Conservation (phyloP, 805 yeast species). For the Blastobotrys attinorum region DNA sequence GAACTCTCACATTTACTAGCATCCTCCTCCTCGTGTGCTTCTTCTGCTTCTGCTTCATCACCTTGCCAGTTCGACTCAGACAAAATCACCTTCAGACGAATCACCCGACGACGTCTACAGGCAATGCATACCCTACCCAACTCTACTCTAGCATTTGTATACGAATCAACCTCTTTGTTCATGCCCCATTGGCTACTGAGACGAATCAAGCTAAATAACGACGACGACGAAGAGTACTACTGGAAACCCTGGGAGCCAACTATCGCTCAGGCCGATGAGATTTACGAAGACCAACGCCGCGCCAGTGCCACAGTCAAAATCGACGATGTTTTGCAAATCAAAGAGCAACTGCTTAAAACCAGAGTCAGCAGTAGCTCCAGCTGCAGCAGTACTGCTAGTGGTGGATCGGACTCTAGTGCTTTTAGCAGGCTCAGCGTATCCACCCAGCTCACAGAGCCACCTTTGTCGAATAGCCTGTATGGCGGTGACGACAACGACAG, state of each 20-base stretch:
- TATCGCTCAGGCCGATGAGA: slow-evolving; percentile 15
- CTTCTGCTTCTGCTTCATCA: background rate
- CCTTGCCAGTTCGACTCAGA: background rate
- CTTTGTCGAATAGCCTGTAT: too few species aligned
- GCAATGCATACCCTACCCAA: slow-evolving; percentile 8
- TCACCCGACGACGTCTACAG: slow-evolving; percentile 14
- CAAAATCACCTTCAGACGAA: slow-evolving; percentile 5
- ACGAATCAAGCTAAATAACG: slow-evolving; percentile 13
- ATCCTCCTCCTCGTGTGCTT: too few species aligned
- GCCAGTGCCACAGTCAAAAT: background rate
- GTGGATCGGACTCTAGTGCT: too few species aligned
- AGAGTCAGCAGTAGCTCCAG: background rate
- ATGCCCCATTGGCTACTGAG: slow-evolving; percentile 13
- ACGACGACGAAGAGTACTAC: slow-evolving; percentile 18
- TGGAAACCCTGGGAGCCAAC: slow-evolving; percentile 17
- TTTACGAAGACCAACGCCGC: slow-evolving; percentile 8
- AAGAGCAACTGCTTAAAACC: background rate
- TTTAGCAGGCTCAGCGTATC: too few species aligned
- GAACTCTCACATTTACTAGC: too few species aligned
- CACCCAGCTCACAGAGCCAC: too few species aligned
- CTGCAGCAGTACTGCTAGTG: background rate
- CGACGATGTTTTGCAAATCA: background rate
- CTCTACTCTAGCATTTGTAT: slow-evolving; percentile 15
- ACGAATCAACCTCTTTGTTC: slow-evolving; percentile 18
- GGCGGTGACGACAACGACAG: too few species aligned